These are phyloP conservation scores for Pythium grandisporangium DNA, from an alignment of 352 stramenopile genomes.

Conservation along the genomic window DNA sequence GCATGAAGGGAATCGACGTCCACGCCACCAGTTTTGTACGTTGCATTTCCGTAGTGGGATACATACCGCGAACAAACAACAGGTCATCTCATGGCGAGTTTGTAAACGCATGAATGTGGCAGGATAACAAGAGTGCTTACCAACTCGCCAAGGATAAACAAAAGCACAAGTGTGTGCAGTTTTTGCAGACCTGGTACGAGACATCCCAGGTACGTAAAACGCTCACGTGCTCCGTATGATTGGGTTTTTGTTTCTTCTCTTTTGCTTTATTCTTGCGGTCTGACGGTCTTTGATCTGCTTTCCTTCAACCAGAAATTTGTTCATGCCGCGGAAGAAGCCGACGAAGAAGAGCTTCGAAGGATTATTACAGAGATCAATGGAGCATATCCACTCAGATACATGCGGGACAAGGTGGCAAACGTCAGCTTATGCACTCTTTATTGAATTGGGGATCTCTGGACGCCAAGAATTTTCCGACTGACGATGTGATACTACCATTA, in stretches of 20 bases:
- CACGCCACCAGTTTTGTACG: slow-evolving; percentile 85
- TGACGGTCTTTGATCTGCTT: too few species aligned
- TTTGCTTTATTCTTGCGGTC: too few species aligned
- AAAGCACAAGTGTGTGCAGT: slow-evolving; percentile 82
- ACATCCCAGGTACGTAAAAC: slow-evolving; percentile 69
- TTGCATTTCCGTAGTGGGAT: too few species aligned
- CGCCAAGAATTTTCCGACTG: background rate
- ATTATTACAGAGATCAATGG: slow-evolving; percentile 79
- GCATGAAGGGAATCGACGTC: slow-evolving; percentile 84
- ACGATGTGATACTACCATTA: background rate
- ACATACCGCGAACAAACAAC: too few species aligned
- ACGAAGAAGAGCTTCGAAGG: slow-evolving; percentile 68
- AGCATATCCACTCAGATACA: slow-evolving; percentile 65
- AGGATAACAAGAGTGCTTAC: slow-evolving; percentile 87
- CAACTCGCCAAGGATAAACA: slow-evolving; percentile 86
- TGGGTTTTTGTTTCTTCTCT: too few species aligned
- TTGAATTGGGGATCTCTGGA: too few species aligned
- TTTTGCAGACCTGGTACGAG: slow-evolving; percentile 84
- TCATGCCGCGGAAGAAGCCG: slow-evolving; percentile 68
- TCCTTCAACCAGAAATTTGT: slow-evolving; percentile 82
- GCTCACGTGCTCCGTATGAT: too few species aligned
- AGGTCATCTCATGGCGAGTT: too few species aligned
- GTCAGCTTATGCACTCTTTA: too few species aligned
- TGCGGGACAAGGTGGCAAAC: slow-evolving; percentile 80
- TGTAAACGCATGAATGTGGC: too few species aligned